Conservation (phyloP, 805 yeast genomes). For the Candida anglica region DNA sequence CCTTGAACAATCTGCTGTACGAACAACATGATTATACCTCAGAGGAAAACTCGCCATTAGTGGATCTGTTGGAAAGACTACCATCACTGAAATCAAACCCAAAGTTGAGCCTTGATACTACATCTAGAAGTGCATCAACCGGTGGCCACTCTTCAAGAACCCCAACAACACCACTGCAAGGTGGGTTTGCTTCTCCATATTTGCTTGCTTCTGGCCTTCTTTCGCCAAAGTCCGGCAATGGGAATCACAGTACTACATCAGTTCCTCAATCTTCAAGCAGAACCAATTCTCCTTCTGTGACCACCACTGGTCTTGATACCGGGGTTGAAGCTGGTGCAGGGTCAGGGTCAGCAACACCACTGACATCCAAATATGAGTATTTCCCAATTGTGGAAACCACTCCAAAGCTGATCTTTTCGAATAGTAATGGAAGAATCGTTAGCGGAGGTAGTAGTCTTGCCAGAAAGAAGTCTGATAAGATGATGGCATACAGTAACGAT, state of each 20-base stretch:
- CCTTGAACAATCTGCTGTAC: background rate
- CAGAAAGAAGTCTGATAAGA: constrained; percentile 12
- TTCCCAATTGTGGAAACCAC: constrained; percentile 8
- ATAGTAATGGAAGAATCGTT: constrained; percentile 19
- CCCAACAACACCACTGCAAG: constrained; percentile 35
- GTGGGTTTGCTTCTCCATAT: constrained; percentile 67
- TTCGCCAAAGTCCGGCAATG: constrained; percentile 42
- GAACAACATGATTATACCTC: constrained; percentile 18
- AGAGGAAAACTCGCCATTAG: constrained; percentile 27
- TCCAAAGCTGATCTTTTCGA: constrained; percentile 18
- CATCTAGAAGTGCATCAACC: constrained; percentile 5
- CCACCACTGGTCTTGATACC: constrained; percentile 1
- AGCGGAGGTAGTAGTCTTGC: constrained; percentile 17
- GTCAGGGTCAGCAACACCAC: no score
- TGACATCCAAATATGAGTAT: constrained; percentile 1
- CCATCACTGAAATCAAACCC: constrained; percentile 13
- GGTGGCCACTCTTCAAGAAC: constrained; percentile 18
- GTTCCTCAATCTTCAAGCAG: constrained; percentile 2
- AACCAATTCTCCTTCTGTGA: background rate
- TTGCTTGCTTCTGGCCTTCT: constrained; percentile 58
- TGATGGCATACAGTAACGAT: constrained; percentile 40
- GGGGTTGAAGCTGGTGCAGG: background rate
- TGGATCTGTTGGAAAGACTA: constrained; percentile 5
- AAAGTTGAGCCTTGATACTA: constrained; percentile 31
- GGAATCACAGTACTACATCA: constrained; percentile 1